Percentiles rank a stretch among this genome's conserved stretches.
Evolutionary conservation across 2,329 filamentous ascomycete species (phyloP).

Genomic region (Arachnopeziza araneosa): DNA sequence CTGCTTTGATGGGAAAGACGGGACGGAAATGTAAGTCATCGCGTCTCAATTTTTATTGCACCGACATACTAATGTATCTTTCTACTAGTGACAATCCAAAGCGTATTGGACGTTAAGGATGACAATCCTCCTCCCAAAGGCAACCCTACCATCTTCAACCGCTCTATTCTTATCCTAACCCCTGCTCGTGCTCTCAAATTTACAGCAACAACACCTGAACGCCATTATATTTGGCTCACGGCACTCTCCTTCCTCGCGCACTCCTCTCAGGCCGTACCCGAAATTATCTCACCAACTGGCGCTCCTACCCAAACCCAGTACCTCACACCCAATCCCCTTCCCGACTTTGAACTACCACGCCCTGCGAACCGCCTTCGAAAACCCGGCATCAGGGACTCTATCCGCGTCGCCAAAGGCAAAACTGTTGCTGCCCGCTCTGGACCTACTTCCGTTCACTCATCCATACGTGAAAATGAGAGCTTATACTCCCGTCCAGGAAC

Average conservation of each 20-base stretch:
- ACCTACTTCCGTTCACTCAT: slow-evolving; percentile 33
- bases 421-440: slow-evolving; percentile 30
- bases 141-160: slow-evolving; percentile 64
- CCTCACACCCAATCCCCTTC: slow-evolving; percentile 39
- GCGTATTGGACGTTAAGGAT: slow-evolving; percentile 94
- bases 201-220: slow-evolving; percentile 74
- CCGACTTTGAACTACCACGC: slow-evolving; percentile 40
- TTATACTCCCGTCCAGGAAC: slow-evolving; percentile 18
- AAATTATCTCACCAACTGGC: slow-evolving; percentile 44
- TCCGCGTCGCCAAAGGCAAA: slow-evolving; percentile 75
- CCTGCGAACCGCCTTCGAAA: slow-evolving; percentile 30
- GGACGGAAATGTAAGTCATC: slow-evolving; percentile 80
- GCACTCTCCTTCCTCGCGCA: slow-evolving; percentile 92
- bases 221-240: slow-evolving; percentile 93
- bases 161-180: slow-evolving; percentile 91
- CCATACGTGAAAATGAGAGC: slow-evolving; percentile 20
- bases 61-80: slow-evolving; percentile 26
- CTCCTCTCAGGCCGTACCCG: slow-evolving; percentile 74
- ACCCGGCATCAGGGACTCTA: slow-evolving; percentile 73
- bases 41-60: not conserved
- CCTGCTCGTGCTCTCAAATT: slow-evolving; percentile 93
- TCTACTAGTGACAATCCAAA: slow-evolving; percentile 78
- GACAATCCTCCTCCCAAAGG: slow-evolving; percentile 80
- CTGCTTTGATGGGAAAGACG: slow-evolving; percentile 85
- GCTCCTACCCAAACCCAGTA: slow-evolving; percentile 39